Evolutionary conservation across 148 eudicot species (phyloP).

Genomic region (Spergularia marina): DNA sequence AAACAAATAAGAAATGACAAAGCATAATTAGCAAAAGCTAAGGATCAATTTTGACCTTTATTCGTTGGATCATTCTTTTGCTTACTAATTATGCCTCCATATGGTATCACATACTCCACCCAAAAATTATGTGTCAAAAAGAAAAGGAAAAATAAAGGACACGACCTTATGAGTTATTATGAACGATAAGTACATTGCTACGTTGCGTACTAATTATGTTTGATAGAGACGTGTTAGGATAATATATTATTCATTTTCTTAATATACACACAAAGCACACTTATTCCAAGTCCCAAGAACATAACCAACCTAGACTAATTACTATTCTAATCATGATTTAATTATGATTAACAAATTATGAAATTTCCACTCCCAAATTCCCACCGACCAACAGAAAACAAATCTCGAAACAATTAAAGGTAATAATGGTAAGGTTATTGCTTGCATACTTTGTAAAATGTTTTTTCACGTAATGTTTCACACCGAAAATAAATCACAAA

Average conservation of each 20-base stretch:
- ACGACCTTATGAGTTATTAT: too few relatives aligned
- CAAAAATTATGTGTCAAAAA: background rate
- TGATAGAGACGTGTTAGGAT: background rate
- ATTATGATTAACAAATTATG: background rate
- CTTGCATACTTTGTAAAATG: too few relatives aligned
- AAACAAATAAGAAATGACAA: too few relatives aligned
- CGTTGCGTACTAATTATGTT: background rate
- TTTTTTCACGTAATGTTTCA: too few relatives aligned
- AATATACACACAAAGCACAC: background rate
- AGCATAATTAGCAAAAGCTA: background rate
- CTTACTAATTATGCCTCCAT: too few relatives aligned
- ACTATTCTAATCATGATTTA: background rate
- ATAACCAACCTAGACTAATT: too few relatives aligned
- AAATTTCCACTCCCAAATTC: background rate
- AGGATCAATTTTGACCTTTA: background rate
- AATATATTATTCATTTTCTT: background rate
- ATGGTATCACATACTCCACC: background rate
- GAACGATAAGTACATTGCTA: too few relatives aligned
- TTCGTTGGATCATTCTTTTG: conserved; percentile 21
- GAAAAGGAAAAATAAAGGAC: too few relatives aligned
- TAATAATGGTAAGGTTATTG: too few relatives aligned
- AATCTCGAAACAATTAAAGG: background rate
- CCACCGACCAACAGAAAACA: conserved; percentile 9
- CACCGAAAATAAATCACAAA: background rate
- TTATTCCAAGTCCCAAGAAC: background rate